A percentile compares a stretch with the other conserved stretches of the same genome.
These are phyloP conservation scores for Elymus sibiricus DNA, from an alignment of 176 grass and related monocot genomes.

Conservation along the genomic window DNA sequence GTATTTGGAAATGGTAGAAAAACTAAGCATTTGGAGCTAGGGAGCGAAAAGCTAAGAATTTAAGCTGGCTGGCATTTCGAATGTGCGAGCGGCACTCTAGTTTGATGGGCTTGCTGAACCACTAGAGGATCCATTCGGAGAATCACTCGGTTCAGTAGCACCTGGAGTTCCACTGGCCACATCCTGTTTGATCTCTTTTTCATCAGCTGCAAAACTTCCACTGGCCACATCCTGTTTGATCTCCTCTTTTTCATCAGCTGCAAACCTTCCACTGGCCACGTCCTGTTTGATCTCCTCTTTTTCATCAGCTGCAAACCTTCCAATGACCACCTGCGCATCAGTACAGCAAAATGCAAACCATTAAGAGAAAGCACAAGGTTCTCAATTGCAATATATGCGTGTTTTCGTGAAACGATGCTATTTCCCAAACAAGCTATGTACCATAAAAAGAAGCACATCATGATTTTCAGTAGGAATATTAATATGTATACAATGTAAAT, in stretches of 20 bases:
- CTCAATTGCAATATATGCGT: not conserved
- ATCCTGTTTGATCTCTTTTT: conserved; percentile 21
- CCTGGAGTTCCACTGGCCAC: not conserved
- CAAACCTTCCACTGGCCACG: conserved; percentile 55
- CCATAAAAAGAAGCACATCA: not conserved
- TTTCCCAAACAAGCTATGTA: not conserved
- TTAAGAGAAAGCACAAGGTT: not conserved
- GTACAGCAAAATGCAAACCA: not conserved
- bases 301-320: conserved; percentile 46
- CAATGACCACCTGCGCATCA: conserved; percentile 56
- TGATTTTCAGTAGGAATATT: not conserved
- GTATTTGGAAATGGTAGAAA: no score
- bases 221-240: conserved; percentile 39
- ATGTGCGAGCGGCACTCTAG: conserved; percentile 10
- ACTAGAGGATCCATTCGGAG: conserved; percentile 34
- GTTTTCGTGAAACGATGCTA: not conserved
- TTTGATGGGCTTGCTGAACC: conserved; percentile 41
- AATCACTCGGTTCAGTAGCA: conserved; percentile 13
- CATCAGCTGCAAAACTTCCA: conserved; percentile 47
- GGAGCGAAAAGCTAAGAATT: not conserved
- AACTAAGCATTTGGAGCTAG: not conserved
- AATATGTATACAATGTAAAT: not conserved
- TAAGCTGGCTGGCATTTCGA: not conserved
- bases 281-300: conserved; percentile 31
- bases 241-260: conserved; percentile 35